Evolutionary conservation across 345 rosid species (phyloP).

Genomic region (Eucalyptus regnans): DNA sequence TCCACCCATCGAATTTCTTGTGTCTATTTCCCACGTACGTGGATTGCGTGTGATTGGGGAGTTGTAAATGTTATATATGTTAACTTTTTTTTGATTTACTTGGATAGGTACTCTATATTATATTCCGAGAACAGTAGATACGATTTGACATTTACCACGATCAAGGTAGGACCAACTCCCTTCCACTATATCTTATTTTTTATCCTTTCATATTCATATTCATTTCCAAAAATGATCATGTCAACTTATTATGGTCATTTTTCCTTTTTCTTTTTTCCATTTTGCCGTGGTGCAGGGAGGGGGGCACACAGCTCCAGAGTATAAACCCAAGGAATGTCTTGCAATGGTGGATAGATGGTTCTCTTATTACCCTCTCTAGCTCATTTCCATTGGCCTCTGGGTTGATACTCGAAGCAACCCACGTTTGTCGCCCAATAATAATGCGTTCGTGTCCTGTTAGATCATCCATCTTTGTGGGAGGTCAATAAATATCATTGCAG

Average conservation of each 20-base stretch:
- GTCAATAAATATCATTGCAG: background rate
- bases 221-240: too few species aligned
- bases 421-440: background rate
- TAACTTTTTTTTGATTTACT: background rate
- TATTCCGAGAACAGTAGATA: background rate
- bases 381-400: background rate
- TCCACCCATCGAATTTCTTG: background rate
- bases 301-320: background rate
- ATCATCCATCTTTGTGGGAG: background rate
- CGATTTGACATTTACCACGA: background rate
- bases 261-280: background rate
- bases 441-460: background rate
- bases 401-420: background rate
- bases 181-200: background rate
- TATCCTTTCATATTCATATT: background rate
- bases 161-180: background rate
- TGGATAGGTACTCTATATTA: background rate
- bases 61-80: background rate
- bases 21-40: too few species aligned
- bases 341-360: background rate
- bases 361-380: background rate
- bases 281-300: background rate
- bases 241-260: background rate
- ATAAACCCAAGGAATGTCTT: background rate
- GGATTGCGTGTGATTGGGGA: too few species aligned